Evolutionary conservation across 2,329 filamentous ascomycete genomes (phyloP), one percentile per base, ranked within the genome.

Genomic region (Cordyceps tenuipes): DNA sequence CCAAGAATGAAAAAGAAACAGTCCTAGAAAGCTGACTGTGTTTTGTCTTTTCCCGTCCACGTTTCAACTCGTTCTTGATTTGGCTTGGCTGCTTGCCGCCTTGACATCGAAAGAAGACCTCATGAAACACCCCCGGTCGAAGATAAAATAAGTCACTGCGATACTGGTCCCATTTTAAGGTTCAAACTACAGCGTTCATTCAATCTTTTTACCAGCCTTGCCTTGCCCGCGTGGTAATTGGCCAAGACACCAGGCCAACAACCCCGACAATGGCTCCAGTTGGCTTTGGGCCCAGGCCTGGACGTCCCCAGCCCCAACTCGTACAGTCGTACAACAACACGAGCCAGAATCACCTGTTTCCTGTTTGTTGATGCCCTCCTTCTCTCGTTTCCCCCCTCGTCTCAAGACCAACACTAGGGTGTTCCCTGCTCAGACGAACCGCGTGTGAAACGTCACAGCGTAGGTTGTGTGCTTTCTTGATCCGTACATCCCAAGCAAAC

Each of bases 21-120:
- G 36, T 26, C 26, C 8, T 7, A 17, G 41, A 31, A 34, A 17
- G 46, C 31, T 47, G 34, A 17, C 34, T 3, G 12, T 26, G 46
- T 48, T 17, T 29, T 44, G 17, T 41, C 50, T 21, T 31, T 21
- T 9, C 46, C 29, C 17, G n/a, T 31, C 31, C 44, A 23, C 36
- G 56, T 57, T 57, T 57, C 55, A 57, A 43, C 47, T 43, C 21
- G 36, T n/a, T n/a, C n/a, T n/a, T 31, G 23, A 46, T 57, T 49
- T 50, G 36, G 21, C 56, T 29, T 44, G 12, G 31, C 15, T 43
- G 29, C 29, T 26, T n/a, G 21, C 9, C 56, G 56, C 56, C 23
- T 43, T 58, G 56, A 58, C 56, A 51, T 10, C 26, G 23, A 31
- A n/a, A 43, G 41, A 21, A 31, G n/a, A 10, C 21, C 5, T 17